Percentiles rank a stretch among this genome's conserved stretches.
Evolutionary conservation across 176 grass and related monocot species (phyloP).

Genomic region (Triticum monococcum): DNA sequence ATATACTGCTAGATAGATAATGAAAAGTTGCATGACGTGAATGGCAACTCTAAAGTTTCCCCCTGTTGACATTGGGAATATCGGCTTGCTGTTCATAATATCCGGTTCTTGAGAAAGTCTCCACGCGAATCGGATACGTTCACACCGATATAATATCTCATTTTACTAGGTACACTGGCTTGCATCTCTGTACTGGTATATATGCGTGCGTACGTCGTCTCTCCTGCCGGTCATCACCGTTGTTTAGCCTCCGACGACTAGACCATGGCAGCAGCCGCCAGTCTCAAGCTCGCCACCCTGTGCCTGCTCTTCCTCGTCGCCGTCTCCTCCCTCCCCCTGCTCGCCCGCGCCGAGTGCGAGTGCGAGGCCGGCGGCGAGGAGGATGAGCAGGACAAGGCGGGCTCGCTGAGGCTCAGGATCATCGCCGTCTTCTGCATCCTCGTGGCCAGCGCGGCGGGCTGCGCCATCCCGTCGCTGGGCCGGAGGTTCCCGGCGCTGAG

Average conservation of each 20-base stretch:
- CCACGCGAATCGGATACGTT: not conserved
- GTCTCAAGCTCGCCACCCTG: not conserved
- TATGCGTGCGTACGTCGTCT: not conserved
- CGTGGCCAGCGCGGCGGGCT: conserved; percentile 37
- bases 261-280: not conserved
- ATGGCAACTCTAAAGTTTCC: not conserved
- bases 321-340: conserved; percentile 15
- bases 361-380: conserved; percentile 12
- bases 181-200: not conserved
- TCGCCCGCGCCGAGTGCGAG: conserved; percentile 31
- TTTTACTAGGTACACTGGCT: not conserved
- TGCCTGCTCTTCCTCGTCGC: conserved; percentile 1
- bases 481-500: conserved; percentile 36
- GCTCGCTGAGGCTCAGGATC: conserved; percentile 49
- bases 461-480: conserved; percentile 44
- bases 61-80: not conserved
- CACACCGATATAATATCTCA: not conserved
- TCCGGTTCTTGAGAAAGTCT: not conserved
- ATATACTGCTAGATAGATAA: not conserved
- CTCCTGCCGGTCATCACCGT: not conserved
- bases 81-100: too few relatives aligned
- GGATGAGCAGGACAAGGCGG: conserved; percentile 31
- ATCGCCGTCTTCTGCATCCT: conserved; percentile 74
- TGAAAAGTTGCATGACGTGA: not conserved
- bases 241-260: not conserved